Conservation (phyloP, 805 yeast species). For the Teunomyces atbi region DNA sequence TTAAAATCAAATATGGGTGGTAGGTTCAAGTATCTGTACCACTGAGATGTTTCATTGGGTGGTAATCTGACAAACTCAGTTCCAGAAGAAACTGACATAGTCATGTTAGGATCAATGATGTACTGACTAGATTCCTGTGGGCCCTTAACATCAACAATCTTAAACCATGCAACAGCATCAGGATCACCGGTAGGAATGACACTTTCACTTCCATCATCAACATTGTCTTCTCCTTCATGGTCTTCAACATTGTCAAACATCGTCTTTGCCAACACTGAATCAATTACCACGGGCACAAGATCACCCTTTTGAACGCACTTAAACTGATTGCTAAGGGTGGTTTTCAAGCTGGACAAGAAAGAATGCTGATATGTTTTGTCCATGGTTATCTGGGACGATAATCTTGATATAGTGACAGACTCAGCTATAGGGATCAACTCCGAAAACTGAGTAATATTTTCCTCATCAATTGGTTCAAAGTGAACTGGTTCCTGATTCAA, state of each 20-base stretch:
- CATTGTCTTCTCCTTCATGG: constrained; percentile 21
- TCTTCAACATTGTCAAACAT: constrained; percentile 39
- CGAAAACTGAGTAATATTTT: constrained; percentile 19
- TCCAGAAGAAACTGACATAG: constrained; percentile 71
- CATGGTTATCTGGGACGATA: constrained; percentile 67
- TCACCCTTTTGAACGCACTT: constrained; percentile 68
- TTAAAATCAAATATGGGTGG: constrained; percentile 40
- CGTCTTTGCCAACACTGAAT: constrained; percentile 61
- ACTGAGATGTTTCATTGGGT: constrained; percentile 32
- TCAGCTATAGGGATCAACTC: constrained; percentile 49
- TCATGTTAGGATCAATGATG: constrained; percentile 63
- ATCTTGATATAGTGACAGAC: constrained; percentile 62
- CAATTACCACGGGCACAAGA: constrained; percentile 74
- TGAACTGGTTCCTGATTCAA: constrained; percentile 24
- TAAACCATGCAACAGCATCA: constrained; percentile 84
- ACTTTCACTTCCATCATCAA: constrained; percentile 14
- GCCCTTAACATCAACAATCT: constrained; percentile 53
- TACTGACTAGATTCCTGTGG: constrained; percentile 39
- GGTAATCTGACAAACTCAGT: constrained; percentile 42
- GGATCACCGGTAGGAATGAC: constrained; percentile 60
- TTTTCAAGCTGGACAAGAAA: constrained; percentile 59
- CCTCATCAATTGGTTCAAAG: constrained; percentile 17
- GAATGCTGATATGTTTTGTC: constrained; percentile 61
- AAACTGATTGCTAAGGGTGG: constrained; percentile 54
- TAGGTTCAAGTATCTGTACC: constrained; percentile 49